Percentiles rank a stretch among this genome's conserved stretches.
Conservation (phyloP, 306 rosid species). For the Vachellia collinsii region DNA sequence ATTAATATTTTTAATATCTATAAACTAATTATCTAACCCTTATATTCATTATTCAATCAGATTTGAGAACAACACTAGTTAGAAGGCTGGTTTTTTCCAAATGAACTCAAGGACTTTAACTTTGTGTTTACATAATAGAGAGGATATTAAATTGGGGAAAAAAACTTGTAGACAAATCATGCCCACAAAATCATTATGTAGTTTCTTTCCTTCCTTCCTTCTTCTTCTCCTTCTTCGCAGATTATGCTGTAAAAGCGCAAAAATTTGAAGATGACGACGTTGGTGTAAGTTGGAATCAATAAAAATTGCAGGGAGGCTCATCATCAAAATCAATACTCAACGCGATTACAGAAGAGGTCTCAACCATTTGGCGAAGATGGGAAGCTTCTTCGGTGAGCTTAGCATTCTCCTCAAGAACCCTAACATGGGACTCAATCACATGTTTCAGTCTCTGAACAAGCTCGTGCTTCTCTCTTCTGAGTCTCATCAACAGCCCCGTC, state of each 20-base stretch:
- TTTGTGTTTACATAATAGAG: too few species aligned
- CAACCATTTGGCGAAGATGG: slow-evolving; percentile 67
- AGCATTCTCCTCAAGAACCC: slow-evolving; percentile 62
- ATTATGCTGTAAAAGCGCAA: not conserved
- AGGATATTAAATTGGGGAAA: too few species aligned
- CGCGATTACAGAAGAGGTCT: slow-evolving; percentile 42
- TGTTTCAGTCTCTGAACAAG: slow-evolving; percentile 63
- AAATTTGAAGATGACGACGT: not conserved
- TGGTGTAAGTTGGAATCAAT: not conserved
- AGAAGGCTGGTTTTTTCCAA: too few species aligned
- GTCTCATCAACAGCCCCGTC: slow-evolving; percentile 70
- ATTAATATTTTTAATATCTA: too few species aligned
- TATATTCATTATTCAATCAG: too few species aligned
- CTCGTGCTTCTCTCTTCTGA: slow-evolving; percentile 63
- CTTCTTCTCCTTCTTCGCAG: not conserved
- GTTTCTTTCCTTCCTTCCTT: not conserved
- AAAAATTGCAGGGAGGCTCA: slow-evolving; percentile 16
- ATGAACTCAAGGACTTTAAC: not conserved
- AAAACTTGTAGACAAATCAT: not conserved
- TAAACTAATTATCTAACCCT: too few species aligned
- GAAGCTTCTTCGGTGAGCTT: slow-evolving; percentile 65
- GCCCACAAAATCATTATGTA: not conserved
- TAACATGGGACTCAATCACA: slow-evolving; percentile 58
- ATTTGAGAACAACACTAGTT: too few species aligned
- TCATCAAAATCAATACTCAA: slow-evolving; percentile 49